phyloP scores from a whole-genome alignment of 2,329 filamentous ascomycete species.

The Pseudogymnoascus sp. region DNA sequence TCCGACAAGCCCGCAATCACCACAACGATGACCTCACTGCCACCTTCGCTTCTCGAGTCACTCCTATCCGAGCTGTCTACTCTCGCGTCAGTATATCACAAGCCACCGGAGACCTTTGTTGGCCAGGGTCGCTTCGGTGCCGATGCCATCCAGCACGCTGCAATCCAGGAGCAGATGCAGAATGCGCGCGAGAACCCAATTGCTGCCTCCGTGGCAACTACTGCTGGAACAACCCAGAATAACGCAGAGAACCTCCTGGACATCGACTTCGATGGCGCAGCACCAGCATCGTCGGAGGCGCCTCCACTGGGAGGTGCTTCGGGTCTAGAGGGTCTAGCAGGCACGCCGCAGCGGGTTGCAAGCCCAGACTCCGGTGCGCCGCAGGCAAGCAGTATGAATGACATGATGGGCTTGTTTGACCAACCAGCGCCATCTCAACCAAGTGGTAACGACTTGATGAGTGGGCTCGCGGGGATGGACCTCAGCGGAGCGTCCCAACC shows the following conservation, averaged over 20 bases:
- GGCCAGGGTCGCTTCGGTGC: conserved; percentile 91
- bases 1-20: conserved; percentile 91
- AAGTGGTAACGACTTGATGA: conserved; percentile 42
- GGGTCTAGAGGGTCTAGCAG: conserved; percentile 45
- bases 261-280: conserved; percentile 90
- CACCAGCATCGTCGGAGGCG: conserved; percentile 75
- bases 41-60: conserved; percentile 74
- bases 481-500: conserved; percentile 58
- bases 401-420: conserved; percentile 67
- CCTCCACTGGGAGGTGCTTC: conserved; percentile 42
- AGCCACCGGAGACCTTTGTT: conserved; percentile 94
- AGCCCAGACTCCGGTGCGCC: conserved; percentile 44
- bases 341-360: conserved; percentile 60
- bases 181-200: conserved; percentile 91
- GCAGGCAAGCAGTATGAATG: conserved; percentile 58
- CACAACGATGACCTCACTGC: conserved; percentile 86
- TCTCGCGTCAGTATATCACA: conserved; percentile 95
- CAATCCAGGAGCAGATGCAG: conserved; percentile 91
- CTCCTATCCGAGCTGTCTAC: conserved; percentile 90
- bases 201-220: conserved; percentile 70
- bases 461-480: conserved; percentile 76
- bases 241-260: conserved; percentile 94
- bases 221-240: conserved; percentile 52
- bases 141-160: conserved; percentile 87
- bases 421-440: conserved; percentile 27